Conservation (phyloP, 1,284 basidiomycete species). For the Microbotryum silenes-acaulis region DNA sequence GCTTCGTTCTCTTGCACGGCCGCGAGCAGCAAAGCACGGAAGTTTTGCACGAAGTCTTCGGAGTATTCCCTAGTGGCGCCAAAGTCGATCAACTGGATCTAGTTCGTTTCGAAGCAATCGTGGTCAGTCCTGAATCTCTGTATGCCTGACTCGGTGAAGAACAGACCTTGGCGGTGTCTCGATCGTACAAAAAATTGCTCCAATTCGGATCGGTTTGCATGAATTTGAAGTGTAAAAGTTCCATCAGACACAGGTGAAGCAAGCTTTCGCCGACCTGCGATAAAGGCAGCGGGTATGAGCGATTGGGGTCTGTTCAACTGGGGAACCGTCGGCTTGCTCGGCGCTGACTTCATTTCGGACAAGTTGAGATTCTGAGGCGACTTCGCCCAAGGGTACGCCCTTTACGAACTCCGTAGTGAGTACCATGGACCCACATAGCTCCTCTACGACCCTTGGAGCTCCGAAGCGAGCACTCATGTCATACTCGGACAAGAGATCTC, state of each 20-base stretch:
- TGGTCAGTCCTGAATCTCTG: neutral
- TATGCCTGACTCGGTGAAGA: neutral
- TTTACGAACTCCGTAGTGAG: conserved; percentile 83
- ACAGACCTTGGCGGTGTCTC: conserved; percentile 49
- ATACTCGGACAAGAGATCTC: conserved; percentile 44
- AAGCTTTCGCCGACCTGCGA: conserved; percentile 71
- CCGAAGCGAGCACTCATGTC: conserved; percentile 61
- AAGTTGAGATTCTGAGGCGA: too few species aligned
- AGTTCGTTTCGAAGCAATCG: neutral
- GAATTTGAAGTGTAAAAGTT: conserved; percentile 79
- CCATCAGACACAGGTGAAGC: conserved; percentile 77
- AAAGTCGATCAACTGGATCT: conserved; percentile 91
- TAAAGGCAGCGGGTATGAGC: neutral
- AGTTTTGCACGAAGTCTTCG: conserved; percentile 78
- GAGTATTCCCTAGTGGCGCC: conserved; percentile 86
- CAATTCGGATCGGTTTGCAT: conserved; percentile 99
- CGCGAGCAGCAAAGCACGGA: conserved; percentile 70
- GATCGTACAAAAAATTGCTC: conserved; percentile 92
- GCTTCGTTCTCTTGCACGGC: conserved; percentile 64
- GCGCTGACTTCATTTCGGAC: too few species aligned
- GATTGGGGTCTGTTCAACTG: too few species aligned
- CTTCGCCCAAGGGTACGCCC: conserved; percentile 62
- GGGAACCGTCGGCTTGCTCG: neutral
- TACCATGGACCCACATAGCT: conserved; percentile 69
- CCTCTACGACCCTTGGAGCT: conserved; percentile 71